A percentile compares a stretch with the other conserved stretches of the same genome.
phyloP scores from a whole-genome alignment of 1,139 yeast genomes.

The Kurtzmaniella natalensis region DNA sequence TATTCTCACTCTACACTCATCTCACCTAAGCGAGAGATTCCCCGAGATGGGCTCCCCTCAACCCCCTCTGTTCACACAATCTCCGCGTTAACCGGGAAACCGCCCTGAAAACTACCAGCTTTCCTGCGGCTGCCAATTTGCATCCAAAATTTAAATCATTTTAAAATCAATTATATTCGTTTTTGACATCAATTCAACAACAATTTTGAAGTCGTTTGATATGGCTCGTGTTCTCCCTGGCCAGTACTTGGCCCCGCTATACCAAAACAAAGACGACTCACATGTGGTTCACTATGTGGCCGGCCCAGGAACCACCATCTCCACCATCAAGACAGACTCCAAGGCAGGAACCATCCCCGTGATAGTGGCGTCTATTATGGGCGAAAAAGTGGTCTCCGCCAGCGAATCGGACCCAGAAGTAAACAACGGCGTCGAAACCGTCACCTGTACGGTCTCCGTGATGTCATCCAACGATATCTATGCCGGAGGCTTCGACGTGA shows the following conservation, averaged over 20 bases:
- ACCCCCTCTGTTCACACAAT: no score
- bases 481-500: no score
- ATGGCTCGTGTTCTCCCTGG: constrained; percentile 65
- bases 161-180: no score
- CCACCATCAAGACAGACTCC: constrained; percentile 23
- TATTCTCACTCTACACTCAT: no score
- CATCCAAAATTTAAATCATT: no score
- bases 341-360: constrained; percentile 32
- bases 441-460: constrained; percentile 27
- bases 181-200: no score
- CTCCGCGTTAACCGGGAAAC: no score
- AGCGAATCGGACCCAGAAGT: constrained; percentile 13
- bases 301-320: constrained; percentile 37
- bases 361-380: constrained; percentile 66
- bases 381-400: constrained; percentile 39
- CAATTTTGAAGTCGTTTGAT: no score
- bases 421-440: constrained; percentile 10
- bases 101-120: no score
- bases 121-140: no score
- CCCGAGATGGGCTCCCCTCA: no score
- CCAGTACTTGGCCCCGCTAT: constrained; percentile 47
- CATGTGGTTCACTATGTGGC: constrained; percentile 23
- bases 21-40: no score
- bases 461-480: constrained; percentile 13
- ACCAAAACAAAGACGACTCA: constrained; percentile 20